Evolutionary conservation across 2,329 filamentous ascomycete genomes (phyloP), one percentile per base, ranked within the genome.

Genomic region (Cucurbitaria berberidis): DNA sequence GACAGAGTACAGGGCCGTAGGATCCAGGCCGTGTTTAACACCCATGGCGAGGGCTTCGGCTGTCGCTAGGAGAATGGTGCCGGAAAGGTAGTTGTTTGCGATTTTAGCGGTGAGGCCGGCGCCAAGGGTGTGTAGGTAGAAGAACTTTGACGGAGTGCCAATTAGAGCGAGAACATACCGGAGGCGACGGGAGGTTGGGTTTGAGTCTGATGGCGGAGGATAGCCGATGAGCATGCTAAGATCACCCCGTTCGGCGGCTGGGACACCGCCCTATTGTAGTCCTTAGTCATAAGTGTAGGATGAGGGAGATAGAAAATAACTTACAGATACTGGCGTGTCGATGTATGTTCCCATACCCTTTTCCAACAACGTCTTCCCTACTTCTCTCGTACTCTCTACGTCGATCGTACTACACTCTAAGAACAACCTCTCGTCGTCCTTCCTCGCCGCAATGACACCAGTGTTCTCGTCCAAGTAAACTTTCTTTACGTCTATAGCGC

Each of bases 361-460:
- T 7, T 54, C 40, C 15, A 44, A 52, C 8, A 72, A 22, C 22
- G 35, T 56, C 16, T 51, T 48, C 0, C 68, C 70, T 4, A 72
- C 57, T 38, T 66, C 64, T 29, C 64, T 45, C 3, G 69, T 69
- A 11, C 48, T 67, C 11, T 64, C 56, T 4, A 69, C 63, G 32
- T 72, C 68, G 22, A 72, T 72, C 1, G 70, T 73, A 48, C 70
- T 73, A 47, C 67, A 71, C 39, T 73, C 70, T 18, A 68, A 58
- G 48, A 70, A 39, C 9, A 73, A 51, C 11, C 69, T 59, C 15
- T 57, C 52, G 16, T 18, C 38, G 42, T 70, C 55, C 7, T 47
- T 49, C 16, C 16, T 59, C 0, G 60, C 59, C 7, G 65, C 62
- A 6, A 72, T 62, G 0, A 73, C 67, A 0, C 69, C 70, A 40